These are phyloP conservation scores for Epicoccum nigrum DNA, from an alignment of 2,329 filamentous ascomycete genomes.

Conservation along the genomic window DNA sequence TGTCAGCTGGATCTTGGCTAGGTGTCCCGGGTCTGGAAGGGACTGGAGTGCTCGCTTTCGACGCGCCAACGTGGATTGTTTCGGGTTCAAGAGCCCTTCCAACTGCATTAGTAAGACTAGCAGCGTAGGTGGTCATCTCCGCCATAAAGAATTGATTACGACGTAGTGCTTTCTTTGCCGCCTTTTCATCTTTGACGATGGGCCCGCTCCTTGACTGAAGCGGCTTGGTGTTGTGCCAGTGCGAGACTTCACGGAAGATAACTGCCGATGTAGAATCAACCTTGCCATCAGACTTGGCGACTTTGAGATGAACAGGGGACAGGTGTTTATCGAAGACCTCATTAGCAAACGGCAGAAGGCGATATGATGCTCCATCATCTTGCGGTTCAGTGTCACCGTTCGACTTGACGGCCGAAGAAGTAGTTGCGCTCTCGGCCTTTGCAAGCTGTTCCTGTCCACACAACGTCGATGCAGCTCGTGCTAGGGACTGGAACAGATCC, in stretches of 20 bases:
- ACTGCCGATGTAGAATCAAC: constrained; percentile 42
- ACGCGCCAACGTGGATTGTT: constrained; percentile 60
- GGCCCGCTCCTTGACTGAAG: constrained; percentile 48
- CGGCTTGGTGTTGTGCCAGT: constrained; percentile 68
- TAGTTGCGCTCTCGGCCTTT: constrained; percentile 11
- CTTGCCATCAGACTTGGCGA: constrained; percentile 34
- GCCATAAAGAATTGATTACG: constrained; percentile 70
- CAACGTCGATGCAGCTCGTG: constrained; percentile 28
- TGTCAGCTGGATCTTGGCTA: constrained; percentile 22
- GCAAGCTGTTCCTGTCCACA: constrained; percentile 23
- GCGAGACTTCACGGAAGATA: constrained; percentile 57
- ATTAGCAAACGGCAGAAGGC: constrained; percentile 57
- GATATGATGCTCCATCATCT: constrained; percentile 25
- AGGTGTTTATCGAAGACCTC: constrained; percentile 56
- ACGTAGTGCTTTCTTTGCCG: constrained; percentile 45
- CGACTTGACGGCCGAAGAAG: background rate
- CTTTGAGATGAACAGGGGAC: constrained; percentile 50
- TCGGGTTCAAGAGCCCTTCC: constrained; percentile 70
- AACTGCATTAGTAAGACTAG: constrained; percentile 68
- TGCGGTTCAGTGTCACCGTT: constrained; percentile 9
- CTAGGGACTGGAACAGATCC: constrained; percentile 27
- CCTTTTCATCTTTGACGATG: constrained; percentile 42
- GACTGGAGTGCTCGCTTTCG: constrained; percentile 15
- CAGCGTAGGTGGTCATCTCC: constrained; percentile 71
- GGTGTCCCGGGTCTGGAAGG: constrained; percentile 15